Percentiles rank a stretch among this genome's conserved stretches.
These are phyloP conservation scores for Syzygium malaccense DNA, from an alignment of 441 rosid genomes.

Conservation along the genomic window DNA sequence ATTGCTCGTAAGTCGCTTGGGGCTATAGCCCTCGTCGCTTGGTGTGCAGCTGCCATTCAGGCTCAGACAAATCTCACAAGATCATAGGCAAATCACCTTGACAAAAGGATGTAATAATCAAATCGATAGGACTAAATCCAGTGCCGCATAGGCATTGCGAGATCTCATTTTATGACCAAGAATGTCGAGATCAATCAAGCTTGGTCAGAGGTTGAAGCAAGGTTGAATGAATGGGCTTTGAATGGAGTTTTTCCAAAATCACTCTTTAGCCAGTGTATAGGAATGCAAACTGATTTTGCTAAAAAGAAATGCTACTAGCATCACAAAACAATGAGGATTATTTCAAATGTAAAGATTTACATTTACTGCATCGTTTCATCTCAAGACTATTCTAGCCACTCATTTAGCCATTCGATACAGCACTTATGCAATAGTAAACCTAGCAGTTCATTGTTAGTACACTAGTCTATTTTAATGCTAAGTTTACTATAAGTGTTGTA, in stretches of 20 bases:
- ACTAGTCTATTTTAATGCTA: neutral
- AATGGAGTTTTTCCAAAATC: conserved; percentile 47
- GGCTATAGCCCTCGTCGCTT: conserved; percentile 26
- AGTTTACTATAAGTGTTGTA: neutral
- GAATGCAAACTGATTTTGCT: conserved; percentile 14
- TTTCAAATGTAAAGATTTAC: neutral
- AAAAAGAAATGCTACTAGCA: neutral
- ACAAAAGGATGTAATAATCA: conserved; percentile 8
- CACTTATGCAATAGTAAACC: too few relatives aligned
- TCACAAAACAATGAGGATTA: neutral
- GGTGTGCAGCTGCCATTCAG: conserved; percentile 28
- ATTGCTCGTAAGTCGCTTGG: conserved; percentile 26
- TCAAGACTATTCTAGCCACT: neutral
- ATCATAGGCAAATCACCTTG: conserved; percentile 40
- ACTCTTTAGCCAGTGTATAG: conserved; percentile 61
- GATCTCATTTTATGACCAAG: too few relatives aligned
- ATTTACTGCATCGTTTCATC: neutral
- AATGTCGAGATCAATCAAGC: conserved; percentile 31
- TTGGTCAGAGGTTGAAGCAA: conserved; percentile 48
- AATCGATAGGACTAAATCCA: conserved; percentile 47
- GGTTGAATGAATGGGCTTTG: conserved; percentile 43
- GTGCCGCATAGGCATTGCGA: conserved; percentile 54
- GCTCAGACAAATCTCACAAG: conserved; percentile 44
- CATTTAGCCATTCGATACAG: neutral
- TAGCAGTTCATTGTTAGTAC: neutral